A percentile compares a stretch with the other conserved stretches of the same genome.
phyloP scores from a whole-genome alignment of 2,329 filamentous ascomycete genomes.

The Graphilbum ipis-grandicollis region DNA sequence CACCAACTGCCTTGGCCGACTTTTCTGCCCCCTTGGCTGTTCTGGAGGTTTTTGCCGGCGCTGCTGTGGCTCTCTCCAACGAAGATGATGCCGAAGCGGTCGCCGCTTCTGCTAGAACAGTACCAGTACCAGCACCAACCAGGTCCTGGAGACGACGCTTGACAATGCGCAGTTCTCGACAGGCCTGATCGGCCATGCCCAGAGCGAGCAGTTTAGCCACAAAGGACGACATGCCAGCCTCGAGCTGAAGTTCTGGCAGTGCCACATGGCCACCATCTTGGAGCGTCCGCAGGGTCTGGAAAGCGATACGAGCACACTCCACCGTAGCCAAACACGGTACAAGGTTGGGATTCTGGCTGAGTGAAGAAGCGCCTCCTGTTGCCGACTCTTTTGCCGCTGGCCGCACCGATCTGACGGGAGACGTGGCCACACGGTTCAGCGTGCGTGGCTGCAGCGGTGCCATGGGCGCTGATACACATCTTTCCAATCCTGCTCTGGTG shows the following conservation, averaged over 20 bases:
- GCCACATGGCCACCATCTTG: slow-evolving; percentile 35
- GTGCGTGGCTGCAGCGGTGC: slow-evolving; percentile 44
- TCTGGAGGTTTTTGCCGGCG: too few species aligned
- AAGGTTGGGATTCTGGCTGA: slow-evolving; percentile 20
- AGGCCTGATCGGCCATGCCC: slow-evolving; percentile 47
- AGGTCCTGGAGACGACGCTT: slow-evolving; percentile 40
- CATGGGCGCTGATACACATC: slow-evolving; percentile 40
- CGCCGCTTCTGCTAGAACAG: too few species aligned
- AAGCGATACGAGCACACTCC: slow-evolving; percentile 53
- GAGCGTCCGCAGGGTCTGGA: slow-evolving; percentile 42
- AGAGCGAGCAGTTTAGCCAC: slow-evolving; percentile 47
- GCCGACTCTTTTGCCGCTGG: slow-evolving; percentile 10
- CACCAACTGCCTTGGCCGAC: too few species aligned
- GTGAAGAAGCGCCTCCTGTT: slow-evolving; percentile 4
- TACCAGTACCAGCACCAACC: slow-evolving; percentile 4
- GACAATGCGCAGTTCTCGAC: slow-evolving; percentile 49
- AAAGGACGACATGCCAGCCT: slow-evolving; percentile 55
- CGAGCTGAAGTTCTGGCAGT: slow-evolving; percentile 49
- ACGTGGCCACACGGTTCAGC: slow-evolving; percentile 41
- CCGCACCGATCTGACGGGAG: slow-evolving; percentile 20
- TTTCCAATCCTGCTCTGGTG: slow-evolving; percentile 25
- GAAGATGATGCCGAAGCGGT: too few species aligned
- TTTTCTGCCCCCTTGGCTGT: too few species aligned
- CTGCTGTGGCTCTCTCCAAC: too few species aligned
- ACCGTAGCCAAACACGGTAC: slow-evolving; percentile 44